Percentiles rank a stretch among this genome's conserved stretches.
These are phyloP conservation scores for Blastomyces emzantsi DNA, from an alignment of 2,329 filamentous ascomycete species.

Conservation along the genomic window DNA sequence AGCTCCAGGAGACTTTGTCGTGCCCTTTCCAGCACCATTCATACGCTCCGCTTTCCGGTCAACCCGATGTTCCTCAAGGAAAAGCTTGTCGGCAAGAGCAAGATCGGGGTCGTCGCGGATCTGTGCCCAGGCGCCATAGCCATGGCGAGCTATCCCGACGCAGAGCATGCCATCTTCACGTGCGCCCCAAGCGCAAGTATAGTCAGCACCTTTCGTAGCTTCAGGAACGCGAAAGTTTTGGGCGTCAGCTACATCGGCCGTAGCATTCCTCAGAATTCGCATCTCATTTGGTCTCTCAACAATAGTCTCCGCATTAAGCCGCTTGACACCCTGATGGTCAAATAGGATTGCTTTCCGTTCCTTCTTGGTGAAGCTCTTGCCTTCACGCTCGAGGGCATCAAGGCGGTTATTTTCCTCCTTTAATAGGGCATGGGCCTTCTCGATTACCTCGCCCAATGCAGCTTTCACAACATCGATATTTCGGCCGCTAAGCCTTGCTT, in stretches of 20 bases:
- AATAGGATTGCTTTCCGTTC: constrained; percentile 96
- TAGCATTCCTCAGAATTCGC: constrained; percentile 68
- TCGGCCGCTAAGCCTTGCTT: constrained; percentile 74
- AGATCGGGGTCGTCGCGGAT: constrained; percentile 89
- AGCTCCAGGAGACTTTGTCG: constrained; percentile 77
- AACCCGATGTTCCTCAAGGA: constrained; percentile 94
- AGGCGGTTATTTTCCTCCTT: constrained; percentile 61
- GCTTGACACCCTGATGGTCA: constrained; percentile 86
- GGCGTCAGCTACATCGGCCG: constrained; percentile 57
- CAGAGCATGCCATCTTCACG: constrained; percentile 96
- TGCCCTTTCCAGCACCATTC: constrained; percentile 45
- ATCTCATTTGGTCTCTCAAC: constrained; percentile 86
- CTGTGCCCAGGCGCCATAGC: constrained; percentile 89
- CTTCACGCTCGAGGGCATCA: constrained; percentile 57
- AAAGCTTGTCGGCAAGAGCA: constrained; percentile 81
- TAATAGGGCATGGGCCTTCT: constrained; percentile 59
- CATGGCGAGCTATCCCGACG: constrained; percentile 84
- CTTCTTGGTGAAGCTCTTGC: constrained; percentile 85
- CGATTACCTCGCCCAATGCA: constrained; percentile 68
- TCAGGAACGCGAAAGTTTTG: constrained; percentile 78
- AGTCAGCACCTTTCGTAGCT: constrained; percentile 84
- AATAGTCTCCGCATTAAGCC: constrained; percentile 91
- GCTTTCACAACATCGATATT: constrained; percentile 70
- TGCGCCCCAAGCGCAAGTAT: constrained; percentile 84
- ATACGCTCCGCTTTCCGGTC: constrained; percentile 90